Evolutionary conservation across 495 filamentous ascomycete species (phyloP), one percentile per base, ranked within the genome.

Genomic region (Oidiodendron maius): DNA sequence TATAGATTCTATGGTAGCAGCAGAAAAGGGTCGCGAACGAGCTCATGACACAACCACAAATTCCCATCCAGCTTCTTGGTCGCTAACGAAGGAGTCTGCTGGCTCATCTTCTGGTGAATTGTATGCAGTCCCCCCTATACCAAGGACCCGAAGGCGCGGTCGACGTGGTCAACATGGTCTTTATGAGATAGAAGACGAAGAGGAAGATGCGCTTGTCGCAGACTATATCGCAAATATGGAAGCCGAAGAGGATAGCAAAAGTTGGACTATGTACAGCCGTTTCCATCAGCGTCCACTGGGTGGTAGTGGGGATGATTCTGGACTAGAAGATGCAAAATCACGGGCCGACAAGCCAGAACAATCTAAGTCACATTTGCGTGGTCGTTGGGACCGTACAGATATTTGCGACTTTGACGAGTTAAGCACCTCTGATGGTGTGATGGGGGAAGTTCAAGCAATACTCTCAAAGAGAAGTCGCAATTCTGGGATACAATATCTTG

Each of bases 141-240:
- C 0, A 42, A 23, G 36, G 28, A 44, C 23, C 41, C 10, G 34
- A 46, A 32, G 37, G 18, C 16, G 40, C n/a, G 21, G 15, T 12
- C 12, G 21, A 17, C 39, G n/a, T 20, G 3, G 23, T 13, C 6
- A 32, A n/a, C 40, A 35, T n/a, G 17, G 40, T 16, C 1, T 12
- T 30, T 28, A 13, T 20, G 23, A 30, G n/a, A 21, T 20, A 1
- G 51, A 35, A 25, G 18, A 51, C 17, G 62, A 68, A 6, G 66
- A 71, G 3, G 77, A 86, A 10, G 71, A 80, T 26, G 82, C 74
- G 0, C 69, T 81, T 3, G 39, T 87, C 17, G 77, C 76, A 2
- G 89, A 95, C 58, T 93, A 94, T 54, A 83, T 90, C 45, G 78
- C 76, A 48, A 90, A 94, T 58, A 80, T 90, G 61, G 67, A 68